Evolutionary conservation across 2,329 filamentous ascomycete genomes (phyloP), one percentile per base, ranked within the genome.

Genomic region (Colletotrichum sansevieriae): DNA sequence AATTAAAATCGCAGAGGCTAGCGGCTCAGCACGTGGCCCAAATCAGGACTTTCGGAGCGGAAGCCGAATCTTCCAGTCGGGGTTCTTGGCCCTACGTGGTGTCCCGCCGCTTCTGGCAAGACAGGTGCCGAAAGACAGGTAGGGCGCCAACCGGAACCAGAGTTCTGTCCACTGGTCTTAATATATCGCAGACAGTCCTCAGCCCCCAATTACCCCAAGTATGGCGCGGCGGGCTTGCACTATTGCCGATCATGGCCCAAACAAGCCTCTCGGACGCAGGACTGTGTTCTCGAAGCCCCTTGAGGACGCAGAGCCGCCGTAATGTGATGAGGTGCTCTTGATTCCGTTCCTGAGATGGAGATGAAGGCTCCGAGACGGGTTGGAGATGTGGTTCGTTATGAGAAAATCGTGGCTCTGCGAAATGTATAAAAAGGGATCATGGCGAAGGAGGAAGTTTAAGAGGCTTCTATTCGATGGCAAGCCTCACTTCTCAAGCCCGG

Each of bases 41-140:
- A 2, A 29, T 43, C 54, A 33, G 29, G n/a, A 37, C 12, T 55
- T 43, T 55, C 61, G 65, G 65, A 65, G 29, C 44, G 39, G 43
- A 43, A 52, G 51, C 64, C 37, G 22, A 22, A 1, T 58, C n/a
- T 54, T 59, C 47, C 64, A 63, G 41, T 68, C 46, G 52, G 43
- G 35, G 44, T 11, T 67, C 64, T 67, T 67, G 59, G 64, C 64
- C 56, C 13, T 33, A 33, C 43, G 43, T 51, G 64, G 64, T 59
- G 63, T 29, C 15, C 11, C 3, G 5, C 39, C 11, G 10, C 18
- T 46, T 25, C 37, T 18, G 44, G 39, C 61, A 33, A 65, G 55
- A 46, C 54, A 65, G n/a, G 35, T 59, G 46, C 46, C 13, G n/a
- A 51, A 20, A 39, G 11, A 39, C 13, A 54, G 15, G 18, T 13